A percentile compares a stretch with the other conserved stretches of the same genome.
Evolutionary conservation across 2,329 filamentous ascomycete species (phyloP).

Genomic region (Ophiostoma quercus): DNA sequence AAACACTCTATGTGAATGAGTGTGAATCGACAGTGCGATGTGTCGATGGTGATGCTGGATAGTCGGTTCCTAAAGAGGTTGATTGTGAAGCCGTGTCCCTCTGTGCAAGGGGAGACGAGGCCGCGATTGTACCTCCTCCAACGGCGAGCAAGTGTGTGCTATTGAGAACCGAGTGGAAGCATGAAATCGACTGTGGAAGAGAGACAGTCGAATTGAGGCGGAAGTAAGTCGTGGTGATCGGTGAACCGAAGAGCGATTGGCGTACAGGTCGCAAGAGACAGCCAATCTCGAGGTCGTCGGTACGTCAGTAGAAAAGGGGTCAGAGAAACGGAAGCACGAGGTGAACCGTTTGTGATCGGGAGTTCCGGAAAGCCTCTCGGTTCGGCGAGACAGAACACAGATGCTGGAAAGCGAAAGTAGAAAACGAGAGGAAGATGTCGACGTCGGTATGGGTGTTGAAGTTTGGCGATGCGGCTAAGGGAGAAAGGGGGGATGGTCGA

Average conservation of each 20-base stretch:
- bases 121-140: slow-evolving; percentile 14
- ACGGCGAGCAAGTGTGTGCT: slow-evolving; percentile 1
- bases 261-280: slow-evolving; percentile 1
- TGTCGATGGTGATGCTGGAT: background rate
- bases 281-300: slow-evolving; percentile 11
- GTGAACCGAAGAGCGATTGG: background rate
- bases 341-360: background rate
- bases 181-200: slow-evolving; percentile 10
- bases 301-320: background rate
- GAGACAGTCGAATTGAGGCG: background rate
- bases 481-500: slow-evolving; percentile 15
- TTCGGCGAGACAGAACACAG: slow-evolving; percentile 15
- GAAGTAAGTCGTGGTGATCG: background rate
- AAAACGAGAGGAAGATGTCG: slow-evolving; percentile 17
- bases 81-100: slow-evolving; percentile 13
- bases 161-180: background rate
- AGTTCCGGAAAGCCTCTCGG: slow-evolving; percentile 12
- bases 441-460: slow-evolving; percentile 17
- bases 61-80: background rate
- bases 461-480: slow-evolving; percentile 5
- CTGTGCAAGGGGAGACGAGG: background rate
- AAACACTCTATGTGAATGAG: background rate
- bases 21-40: slow-evolving; percentile 5
- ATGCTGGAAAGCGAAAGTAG: slow-evolving; percentile 4
- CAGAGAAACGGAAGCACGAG: background rate